A percentile compares a stretch with the other conserved stretches of the same genome.
These are phyloP conservation scores for Sporothrix mexicana DNA, from an alignment of 2,329 filamentous ascomycete genomes.

Conservation along the genomic window DNA sequence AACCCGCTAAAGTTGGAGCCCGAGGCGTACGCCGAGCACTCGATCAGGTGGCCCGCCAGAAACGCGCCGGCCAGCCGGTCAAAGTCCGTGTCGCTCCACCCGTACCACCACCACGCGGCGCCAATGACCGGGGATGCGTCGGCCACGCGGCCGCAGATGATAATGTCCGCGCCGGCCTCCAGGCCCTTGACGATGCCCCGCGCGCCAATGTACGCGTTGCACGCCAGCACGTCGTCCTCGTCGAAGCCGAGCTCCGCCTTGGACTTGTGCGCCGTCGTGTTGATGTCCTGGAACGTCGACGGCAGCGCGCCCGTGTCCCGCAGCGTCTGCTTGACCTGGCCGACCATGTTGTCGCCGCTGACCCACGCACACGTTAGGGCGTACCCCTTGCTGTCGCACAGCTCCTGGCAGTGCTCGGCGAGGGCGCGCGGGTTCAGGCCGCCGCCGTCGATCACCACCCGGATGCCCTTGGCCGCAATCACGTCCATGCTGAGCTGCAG, in stretches of 20 bases:
- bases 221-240: slow-evolving; percentile 41
- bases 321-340: slow-evolving; percentile 32
- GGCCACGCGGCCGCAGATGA: slow-evolving; percentile 53
- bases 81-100: slow-evolving; percentile 55
- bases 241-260: slow-evolving; percentile 46
- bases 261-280: slow-evolving; percentile 2
- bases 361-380: not conserved
- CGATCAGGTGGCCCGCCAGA: slow-evolving; percentile 58
- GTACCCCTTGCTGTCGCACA: not conserved
- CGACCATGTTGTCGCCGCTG: slow-evolving; percentile 45
- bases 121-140: slow-evolving; percentile 59
- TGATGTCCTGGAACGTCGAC: slow-evolving; percentile 24
- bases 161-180: slow-evolving; percentile 52
- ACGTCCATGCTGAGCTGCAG: slow-evolving; percentile 34
- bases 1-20: slow-evolving; percentile 62
- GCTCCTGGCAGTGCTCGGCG: slow-evolving; percentile 6
- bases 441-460: slow-evolving; percentile 56
- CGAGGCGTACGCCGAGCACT: slow-evolving; percentile 60
- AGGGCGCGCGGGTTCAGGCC: slow-evolving; percentile 43
- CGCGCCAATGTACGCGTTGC: slow-evolving; percentile 60
- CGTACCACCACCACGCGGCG: slow-evolving; percentile 61
- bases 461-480: slow-evolving; percentile 51
- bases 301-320: slow-evolving; percentile 14
- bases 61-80: slow-evolving; percentile 58
- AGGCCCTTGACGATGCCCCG: slow-evolving; percentile 54